Evolutionary conservation across 345 rosid species (phyloP), one percentile per base, ranked within the genome.

Genomic region (Noccaea caerulescens): DNA sequence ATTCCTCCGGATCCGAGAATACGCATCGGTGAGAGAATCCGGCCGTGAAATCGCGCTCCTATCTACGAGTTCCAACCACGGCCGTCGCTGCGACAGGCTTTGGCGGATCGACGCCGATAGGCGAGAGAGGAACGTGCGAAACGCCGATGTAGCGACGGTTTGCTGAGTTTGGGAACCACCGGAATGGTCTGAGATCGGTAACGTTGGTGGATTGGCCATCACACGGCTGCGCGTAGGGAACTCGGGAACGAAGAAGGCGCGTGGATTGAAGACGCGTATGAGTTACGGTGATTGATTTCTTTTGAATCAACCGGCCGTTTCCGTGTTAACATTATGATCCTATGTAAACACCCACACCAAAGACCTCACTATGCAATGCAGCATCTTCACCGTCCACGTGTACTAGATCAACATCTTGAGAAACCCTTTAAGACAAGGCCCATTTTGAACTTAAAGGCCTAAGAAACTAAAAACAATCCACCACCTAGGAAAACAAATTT

Each of bases 1-100:
- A 66, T 88, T 86, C 45, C 75, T 84, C 12, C 89, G 84, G 81
- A 87, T 82, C 73, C 92, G 84, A 4, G 94, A 86, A 49, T 84
- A 81, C 13, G 89, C 95, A 8, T 91, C 92, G 30, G 92, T 46
- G 14, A 88, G 65, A 13, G 83, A 77, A 3, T 86, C 88, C 1
- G 95, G 92, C 0, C 88, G 73, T 45, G 89, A 51, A 71, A 88
- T 58, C 30, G 88, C 79, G 41, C 81, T 52, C 2, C 95, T 82
- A 76, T 91, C 95, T 5, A 86, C 45, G 39, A 91, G 87, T 42
- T 91, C 97, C 25, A 52, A 49, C 95, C 92, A 88, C 0, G 95
- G 95, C 3, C 91, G 90, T 63, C 97, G 87, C 66, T 84, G 87
- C 2, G 94, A 86, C 45, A 91, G 71, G 58, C 86, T 87, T 3